phyloP scores from a whole-genome alignment of 306 rosid species.

The Cucurbita argyrosperma region DNA sequence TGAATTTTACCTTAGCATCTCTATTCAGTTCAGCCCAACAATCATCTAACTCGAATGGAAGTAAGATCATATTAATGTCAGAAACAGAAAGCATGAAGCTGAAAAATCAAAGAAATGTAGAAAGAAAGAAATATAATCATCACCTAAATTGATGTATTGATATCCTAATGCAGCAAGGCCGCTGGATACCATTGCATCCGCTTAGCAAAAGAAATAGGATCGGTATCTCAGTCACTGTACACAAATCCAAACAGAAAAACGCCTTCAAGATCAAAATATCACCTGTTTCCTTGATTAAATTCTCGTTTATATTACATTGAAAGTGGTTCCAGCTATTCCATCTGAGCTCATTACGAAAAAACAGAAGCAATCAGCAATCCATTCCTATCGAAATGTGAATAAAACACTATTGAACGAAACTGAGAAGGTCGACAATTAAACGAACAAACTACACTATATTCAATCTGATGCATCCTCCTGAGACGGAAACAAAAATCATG shows the following conservation, averaged over 20 bases:
- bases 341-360: conserved; percentile 9
- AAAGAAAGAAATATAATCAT: not conserved
- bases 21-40: conserved; percentile 70
- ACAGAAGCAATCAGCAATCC: not conserved
- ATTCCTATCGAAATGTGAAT: not conserved
- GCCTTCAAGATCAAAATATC: not conserved
- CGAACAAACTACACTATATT: not conserved
- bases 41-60: conserved; percentile 31
- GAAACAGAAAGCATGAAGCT: not conserved
- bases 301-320: conserved; percentile 38
- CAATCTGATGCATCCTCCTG: not conserved
- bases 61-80: not conserved
- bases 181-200: conserved; percentile 64
- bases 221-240: not conserved
- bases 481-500: not conserved
- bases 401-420: not conserved
- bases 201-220: conserved; percentile 12
- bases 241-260: not conserved
- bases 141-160: conserved; percentile 55
- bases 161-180: conserved; percentile 62
- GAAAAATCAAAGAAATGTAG: not conserved
- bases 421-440: not conserved
- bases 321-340: conserved; percentile 86
- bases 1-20: conserved; percentile 34
- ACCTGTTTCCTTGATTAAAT: conserved; percentile 52